phyloP scores from a whole-genome alignment of 1,139 yeast species.

The Kodamaea ohmeri region DNA sequence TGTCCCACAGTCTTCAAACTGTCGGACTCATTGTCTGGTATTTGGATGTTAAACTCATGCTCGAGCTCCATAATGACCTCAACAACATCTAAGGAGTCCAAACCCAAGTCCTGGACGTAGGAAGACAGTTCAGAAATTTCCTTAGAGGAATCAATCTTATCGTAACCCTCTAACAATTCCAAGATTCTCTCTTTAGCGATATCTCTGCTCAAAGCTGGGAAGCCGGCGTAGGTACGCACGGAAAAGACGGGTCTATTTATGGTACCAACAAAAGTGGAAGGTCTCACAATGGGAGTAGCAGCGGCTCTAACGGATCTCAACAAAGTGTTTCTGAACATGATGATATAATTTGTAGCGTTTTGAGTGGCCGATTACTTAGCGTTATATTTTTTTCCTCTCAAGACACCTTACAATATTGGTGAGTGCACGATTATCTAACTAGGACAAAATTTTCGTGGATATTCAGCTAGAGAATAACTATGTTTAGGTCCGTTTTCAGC shows the following conservation, averaged over 20 bases:
- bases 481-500: conserved; percentile 17
- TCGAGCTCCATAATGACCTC: conserved; percentile 90
- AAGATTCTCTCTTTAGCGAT: conserved; percentile 73
- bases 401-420: not conserved
- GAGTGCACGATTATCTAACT: not conserved
- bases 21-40: conserved; percentile 87
- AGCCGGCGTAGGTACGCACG: conserved; percentile 55
- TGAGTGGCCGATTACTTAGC: conserved; percentile 1
- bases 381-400: not conserved
- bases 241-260: conserved; percentile 14
- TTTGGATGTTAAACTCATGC: conserved; percentile 73
- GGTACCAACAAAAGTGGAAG: conserved; percentile 12
- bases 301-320: conserved; percentile 29
- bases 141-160: conserved; percentile 54
- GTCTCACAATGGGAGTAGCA: conserved; percentile 18
- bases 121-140: conserved; percentile 57
- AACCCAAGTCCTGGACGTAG: conserved; percentile 73
- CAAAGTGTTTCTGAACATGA: conserved; percentile 35
- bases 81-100: conserved; percentile 84
- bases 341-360: conserved; percentile 1
- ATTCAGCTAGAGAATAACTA: conserved; percentile 3
- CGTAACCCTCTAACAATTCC: conserved; percentile 77
- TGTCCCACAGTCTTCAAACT: conserved; percentile 79
- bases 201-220: conserved; percentile 66
- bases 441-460: not conserved